These are phyloP conservation scores for Lagenidium sp. DNA, from an alignment of 352 stramenopile species.

Conservation along the genomic window DNA sequence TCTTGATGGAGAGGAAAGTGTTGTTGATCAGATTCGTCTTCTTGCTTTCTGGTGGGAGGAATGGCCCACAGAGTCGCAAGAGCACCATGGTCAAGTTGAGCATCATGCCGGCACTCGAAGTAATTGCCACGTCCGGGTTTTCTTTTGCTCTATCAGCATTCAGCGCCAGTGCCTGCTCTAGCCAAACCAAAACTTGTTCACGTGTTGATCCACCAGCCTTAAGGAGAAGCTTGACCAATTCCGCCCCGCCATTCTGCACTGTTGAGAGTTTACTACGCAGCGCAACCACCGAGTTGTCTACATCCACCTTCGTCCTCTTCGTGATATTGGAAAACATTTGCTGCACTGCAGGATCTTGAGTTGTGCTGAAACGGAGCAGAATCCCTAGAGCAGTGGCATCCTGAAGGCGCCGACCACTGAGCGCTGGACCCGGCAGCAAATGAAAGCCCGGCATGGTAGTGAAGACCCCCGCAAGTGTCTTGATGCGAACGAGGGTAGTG, in stretches of 20 bases:
- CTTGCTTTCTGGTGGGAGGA: slow-evolving; percentile 66
- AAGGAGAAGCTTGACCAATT: slow-evolving; percentile 61
- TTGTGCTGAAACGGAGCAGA: slow-evolving; percentile 65
- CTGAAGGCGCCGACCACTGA: slow-evolving; percentile 62
- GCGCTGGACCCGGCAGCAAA: slow-evolving; percentile 35
- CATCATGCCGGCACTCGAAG: slow-evolving; percentile 63
- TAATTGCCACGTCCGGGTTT: slow-evolving; percentile 59
- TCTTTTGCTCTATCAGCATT: slow-evolving; percentile 75
- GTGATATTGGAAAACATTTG: slow-evolving; percentile 84
- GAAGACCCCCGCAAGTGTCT: slow-evolving; percentile 51
- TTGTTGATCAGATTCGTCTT: slow-evolving; percentile 69
- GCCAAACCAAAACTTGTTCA: slow-evolving; percentile 57
- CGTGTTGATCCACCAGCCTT: slow-evolving; percentile 47
- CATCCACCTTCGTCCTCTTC: slow-evolving; percentile 70
- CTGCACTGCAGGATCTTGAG: slow-evolving; percentile 55
- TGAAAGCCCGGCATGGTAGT: slow-evolving; percentile 64
- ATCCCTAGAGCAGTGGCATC: slow-evolving; percentile 73
- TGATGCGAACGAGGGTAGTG: slow-evolving; percentile 54
- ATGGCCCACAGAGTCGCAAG: slow-evolving; percentile 71
- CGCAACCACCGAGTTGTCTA: slow-evolving; percentile 58
- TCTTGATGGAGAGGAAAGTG: slow-evolving; percentile 37
- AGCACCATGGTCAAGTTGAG: slow-evolving; percentile 75
- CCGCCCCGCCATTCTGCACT: slow-evolving; percentile 43
- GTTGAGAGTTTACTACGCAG: slow-evolving; percentile 62
- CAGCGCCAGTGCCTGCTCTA: slow-evolving; percentile 65